A percentile compares a stretch with the other conserved stretches of the same genome.
Conservation (phyloP, 2,329 filamentous ascomycete species). For the Sclerotinia spermophila region DNA sequence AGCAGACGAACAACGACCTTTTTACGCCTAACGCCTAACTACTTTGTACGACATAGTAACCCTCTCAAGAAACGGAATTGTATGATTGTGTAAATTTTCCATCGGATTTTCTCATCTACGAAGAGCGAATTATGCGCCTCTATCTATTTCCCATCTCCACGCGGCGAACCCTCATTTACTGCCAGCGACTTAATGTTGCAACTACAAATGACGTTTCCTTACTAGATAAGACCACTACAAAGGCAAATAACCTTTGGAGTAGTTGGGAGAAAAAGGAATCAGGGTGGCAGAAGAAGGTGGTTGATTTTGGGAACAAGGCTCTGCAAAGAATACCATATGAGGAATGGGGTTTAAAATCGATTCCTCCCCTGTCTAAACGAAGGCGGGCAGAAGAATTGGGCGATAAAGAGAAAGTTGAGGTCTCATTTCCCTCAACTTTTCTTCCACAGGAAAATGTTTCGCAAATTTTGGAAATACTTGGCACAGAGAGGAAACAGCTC, state of each 20-base stretch:
- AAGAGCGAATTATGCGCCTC: slow-evolving; percentile 65
- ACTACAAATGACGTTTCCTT: slow-evolving; percentile 51
- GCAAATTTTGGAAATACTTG: slow-evolving; percentile 64
- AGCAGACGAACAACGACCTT: neutral
- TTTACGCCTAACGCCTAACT: neutral
- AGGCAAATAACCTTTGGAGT: slow-evolving; percentile 75
- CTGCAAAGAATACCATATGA: slow-evolving; percentile 88
- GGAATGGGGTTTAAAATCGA: slow-evolving; percentile 96
- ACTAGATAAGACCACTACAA: slow-evolving; percentile 65
- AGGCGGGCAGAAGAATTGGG: slow-evolving; percentile 60
- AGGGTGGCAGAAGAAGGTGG: slow-evolving; percentile 86
- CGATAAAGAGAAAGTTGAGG: slow-evolving; percentile 62
- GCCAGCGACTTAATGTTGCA: slow-evolving; percentile 66
- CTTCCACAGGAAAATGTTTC: slow-evolving; percentile 62
- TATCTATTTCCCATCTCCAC: slow-evolving; percentile 93
- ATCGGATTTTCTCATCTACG: neutral
- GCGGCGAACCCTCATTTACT: slow-evolving; percentile 86
- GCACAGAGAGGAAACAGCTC: slow-evolving; percentile 73
- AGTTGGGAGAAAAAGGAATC: slow-evolving; percentile 79
- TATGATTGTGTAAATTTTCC: neutral
- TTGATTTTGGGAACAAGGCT: slow-evolving; percentile 79
- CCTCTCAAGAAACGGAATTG: neutral
- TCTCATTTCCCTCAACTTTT: slow-evolving; percentile 71
- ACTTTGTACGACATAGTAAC: neutral
- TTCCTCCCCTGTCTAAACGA: slow-evolving; percentile 73